These are phyloP conservation scores for Paxillus ammoniavirescens DNA, from an alignment of 768 basidiomycete genomes.

Conservation along the genomic window DNA sequence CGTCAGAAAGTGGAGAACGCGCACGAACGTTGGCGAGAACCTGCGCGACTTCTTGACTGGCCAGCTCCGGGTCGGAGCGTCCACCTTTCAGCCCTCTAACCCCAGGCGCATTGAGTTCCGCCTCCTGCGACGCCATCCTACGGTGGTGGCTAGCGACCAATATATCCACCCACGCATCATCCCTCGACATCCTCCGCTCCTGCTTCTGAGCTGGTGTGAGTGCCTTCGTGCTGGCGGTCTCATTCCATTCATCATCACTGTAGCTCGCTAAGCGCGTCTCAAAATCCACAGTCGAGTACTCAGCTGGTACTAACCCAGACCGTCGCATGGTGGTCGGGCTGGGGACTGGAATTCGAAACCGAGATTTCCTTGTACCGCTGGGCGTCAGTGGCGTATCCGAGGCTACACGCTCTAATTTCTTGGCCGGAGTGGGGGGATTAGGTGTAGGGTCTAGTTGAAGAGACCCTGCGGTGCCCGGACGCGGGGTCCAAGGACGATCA, in stretches of 20 bases:
- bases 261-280: constrained; percentile 75
- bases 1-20: constrained; percentile 37
- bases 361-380: constrained; percentile 37
- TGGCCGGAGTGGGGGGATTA: constrained; percentile 15
- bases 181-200: constrained; percentile 44
- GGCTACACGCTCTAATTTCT: constrained; percentile 22
- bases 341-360: constrained; percentile 62
- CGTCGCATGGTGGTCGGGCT: constrained; percentile 52
- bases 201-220: constrained; percentile 41
- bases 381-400: constrained; percentile 31
- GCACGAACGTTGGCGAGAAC: constrained; percentile 58
- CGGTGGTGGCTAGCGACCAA: constrained; percentile 60
- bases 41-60: constrained; percentile 69
- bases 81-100: constrained; percentile 32
- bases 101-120: constrained; percentile 31
- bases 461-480: constrained; percentile 23
- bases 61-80: constrained; percentile 64
- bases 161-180: constrained; percentile 90
- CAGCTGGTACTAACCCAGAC: constrained; percentile 58
- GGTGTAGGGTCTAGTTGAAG: neutral
- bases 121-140: constrained; percentile 57
- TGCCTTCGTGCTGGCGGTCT: constrained; percentile 39
- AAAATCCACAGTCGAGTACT: constrained; percentile 81
- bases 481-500: constrained; percentile 26
- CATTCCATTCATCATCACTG: constrained; percentile 44